Base-by-base conservation (phyloP, 345 rosid genomes). In the Salix koriyanagi region DNA sequence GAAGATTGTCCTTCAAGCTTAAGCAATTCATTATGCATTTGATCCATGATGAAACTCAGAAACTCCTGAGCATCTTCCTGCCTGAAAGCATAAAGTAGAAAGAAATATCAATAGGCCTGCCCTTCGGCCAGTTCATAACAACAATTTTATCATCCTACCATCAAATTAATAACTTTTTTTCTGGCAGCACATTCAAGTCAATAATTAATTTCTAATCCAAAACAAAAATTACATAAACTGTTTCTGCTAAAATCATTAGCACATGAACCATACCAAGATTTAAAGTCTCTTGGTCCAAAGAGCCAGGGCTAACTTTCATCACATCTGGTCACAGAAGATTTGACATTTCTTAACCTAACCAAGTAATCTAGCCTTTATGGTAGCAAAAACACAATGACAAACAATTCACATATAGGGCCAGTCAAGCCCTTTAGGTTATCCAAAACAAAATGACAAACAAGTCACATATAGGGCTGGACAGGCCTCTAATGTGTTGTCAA, bases 1-100 rank as follows among this genome's bases (percentile, higher is more conserved):
- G 82, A 42, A 65, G 83, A 77, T 64, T 80, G 82, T 67, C 90
- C 94, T 84, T 85, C 87, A 77, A 92, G 85, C 85, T 91, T 91
- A 50, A 93, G 89, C 60, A 96, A 78, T 78, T 95, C 97, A 85
- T 85, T 87, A 80, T 95, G 98, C 91, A 93, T 91, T 91, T 86
- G 93, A 85, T 89, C 92, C 97, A 93, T 88, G 77, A 92, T 79
- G 73, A 96, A 96, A 82, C 97, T 93, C 79, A 96, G 78, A 82
- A 96, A 93, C 82, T 93, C 97, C 78, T 93, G 99, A 50, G 99
- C 99, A 89, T 96, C 99, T 89, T 96, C 99, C 77, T 96, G 98
- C 83, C 99, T 96, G 91, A 75, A 82, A 83, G 69, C 37, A 56
- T 21, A 54, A 19, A n/a, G n/a, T 19, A 54, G 60, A 54, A 54